Percentiles rank a stretch among this genome's conserved stretches.
These are phyloP conservation scores for Trichophyton schoenleinii DNA, from an alignment of 2,329 filamentous ascomycete species.

Conservation along the genomic window DNA sequence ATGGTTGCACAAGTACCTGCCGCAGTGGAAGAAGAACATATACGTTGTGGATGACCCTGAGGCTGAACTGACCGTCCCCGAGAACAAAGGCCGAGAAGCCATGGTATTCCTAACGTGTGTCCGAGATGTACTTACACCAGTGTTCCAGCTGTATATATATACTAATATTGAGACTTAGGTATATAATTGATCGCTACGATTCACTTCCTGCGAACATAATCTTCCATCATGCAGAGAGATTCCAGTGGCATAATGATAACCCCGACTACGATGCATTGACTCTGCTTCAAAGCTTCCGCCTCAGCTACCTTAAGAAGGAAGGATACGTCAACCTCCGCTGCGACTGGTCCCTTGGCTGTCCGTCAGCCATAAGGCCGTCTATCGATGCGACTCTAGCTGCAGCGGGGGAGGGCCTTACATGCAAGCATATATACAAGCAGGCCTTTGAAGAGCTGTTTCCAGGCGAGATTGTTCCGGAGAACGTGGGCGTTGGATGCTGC, in stretches of 20 bases:
- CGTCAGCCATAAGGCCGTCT: conserved; percentile 44
- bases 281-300: conserved; percentile 40
- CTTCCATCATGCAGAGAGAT: conserved; percentile 48
- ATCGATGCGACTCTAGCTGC: conserved; percentile 31
- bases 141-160: background rate
- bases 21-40: conserved; percentile 41
- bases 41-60: conserved; percentile 44
- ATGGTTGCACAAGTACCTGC: conserved; percentile 28
- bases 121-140: too few relatives aligned
- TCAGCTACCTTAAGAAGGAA: conserved; percentile 38
- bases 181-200: conserved; percentile 51
- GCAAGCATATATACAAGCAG: conserved; percentile 27
- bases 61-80: conserved; percentile 40
- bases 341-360: conserved; percentile 46
- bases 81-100: conserved; percentile 50
- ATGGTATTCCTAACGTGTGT: conserved; percentile 45
- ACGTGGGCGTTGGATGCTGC: conserved; percentile 50
- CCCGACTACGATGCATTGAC: conserved; percentile 39
- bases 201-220: conserved; percentile 45
- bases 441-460: conserved; percentile 39
- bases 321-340: conserved; percentile 52
- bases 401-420: conserved; percentile 30
- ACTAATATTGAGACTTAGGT: conserved; percentile 18
- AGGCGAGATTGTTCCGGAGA: conserved; percentile 31
- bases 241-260: conserved; percentile 48